phyloP scores from a whole-genome alignment of 2,329 filamentous ascomycete species.

The Cladosporium austrohemisphaericum region DNA sequence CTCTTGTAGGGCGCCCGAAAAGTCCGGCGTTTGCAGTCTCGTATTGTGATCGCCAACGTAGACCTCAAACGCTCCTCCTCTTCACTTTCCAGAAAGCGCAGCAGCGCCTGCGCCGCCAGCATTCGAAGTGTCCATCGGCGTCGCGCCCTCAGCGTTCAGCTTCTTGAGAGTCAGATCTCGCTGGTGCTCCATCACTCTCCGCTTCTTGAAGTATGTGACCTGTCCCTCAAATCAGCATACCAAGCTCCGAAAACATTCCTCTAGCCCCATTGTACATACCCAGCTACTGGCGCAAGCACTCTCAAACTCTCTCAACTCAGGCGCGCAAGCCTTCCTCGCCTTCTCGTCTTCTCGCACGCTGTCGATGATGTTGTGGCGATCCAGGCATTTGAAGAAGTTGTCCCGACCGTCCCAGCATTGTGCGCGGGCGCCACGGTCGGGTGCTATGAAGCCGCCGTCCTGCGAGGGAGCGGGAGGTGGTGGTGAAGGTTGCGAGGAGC shows the following conservation, averaged over 20 bases:
- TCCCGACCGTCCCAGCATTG: conserved; percentile 90
- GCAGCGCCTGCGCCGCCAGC: conserved; percentile 15
- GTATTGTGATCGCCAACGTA: no score
- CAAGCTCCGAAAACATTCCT: not conserved
- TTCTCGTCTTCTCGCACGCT: conserved; percentile 55
- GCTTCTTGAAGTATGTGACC: conserved; percentile 98
- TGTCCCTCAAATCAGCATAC: conserved; percentile 37
- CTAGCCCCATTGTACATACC: conserved; percentile 55
- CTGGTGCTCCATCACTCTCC: conserved; percentile 86
- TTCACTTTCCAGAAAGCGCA: conserved; percentile 17
- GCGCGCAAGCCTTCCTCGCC: conserved; percentile 53
- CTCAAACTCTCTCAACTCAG: conserved; percentile 67
- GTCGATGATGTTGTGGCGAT: conserved; percentile 77
- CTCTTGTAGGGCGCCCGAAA: no score
- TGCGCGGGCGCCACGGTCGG: conserved; percentile 76
- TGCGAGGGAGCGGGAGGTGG: conserved; percentile 29
- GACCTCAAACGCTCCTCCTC: no score
- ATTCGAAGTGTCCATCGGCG: conserved; percentile 18
- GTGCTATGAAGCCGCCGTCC: conserved; percentile 68
- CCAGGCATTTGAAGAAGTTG: conserved; percentile 81
- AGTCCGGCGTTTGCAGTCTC: no score
- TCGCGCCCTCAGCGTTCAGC: conserved; percentile 51
- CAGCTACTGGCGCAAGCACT: conserved; percentile 83
- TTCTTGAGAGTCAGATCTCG: conserved; percentile 74
- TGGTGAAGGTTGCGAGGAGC: conserved; percentile 23